Conservation (phyloP, 495 filamentous ascomycete species). For the Podospora comata region DNA sequence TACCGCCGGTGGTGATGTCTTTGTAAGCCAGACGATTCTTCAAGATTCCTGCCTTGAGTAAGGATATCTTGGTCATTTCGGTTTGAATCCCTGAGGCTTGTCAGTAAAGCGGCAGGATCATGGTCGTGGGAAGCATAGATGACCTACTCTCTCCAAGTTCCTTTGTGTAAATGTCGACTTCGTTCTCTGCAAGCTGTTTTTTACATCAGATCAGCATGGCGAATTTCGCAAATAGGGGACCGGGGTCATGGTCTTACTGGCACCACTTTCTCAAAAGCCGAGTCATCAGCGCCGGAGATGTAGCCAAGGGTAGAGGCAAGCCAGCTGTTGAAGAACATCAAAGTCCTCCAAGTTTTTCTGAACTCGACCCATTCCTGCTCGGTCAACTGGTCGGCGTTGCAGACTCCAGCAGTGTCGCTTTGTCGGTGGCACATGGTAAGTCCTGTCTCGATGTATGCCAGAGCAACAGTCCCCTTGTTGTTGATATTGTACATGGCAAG, state of each 20-base stretch:
- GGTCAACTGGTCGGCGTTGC: constrained; percentile 4
- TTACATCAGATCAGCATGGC: not conserved
- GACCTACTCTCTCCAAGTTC: constrained; percentile 26
- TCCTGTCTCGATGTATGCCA: constrained; percentile 31
- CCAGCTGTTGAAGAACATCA: constrained; percentile 34
- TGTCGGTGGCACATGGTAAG: constrained; percentile 27
- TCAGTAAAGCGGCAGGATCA: not conserved
- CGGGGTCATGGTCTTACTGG: constrained; percentile 14
- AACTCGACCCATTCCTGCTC: constrained; percentile 23
- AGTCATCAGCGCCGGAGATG: constrained; percentile 26
- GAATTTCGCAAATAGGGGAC: not conserved
- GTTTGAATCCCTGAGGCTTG: constrained; percentile 26
- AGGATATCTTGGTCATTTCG: constrained; percentile 33
- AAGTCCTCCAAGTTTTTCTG: constrained; percentile 28
- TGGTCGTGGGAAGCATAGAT: too few relatives aligned
- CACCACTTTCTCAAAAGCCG: constrained; percentile 24
- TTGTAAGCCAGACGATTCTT: constrained; percentile 28
- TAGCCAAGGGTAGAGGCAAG: constrained; percentile 36
- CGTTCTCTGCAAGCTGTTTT: constrained; percentile 20
- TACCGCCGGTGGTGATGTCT: constrained; percentile 21
- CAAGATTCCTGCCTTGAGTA: constrained; percentile 32
- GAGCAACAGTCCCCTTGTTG: constrained; percentile 29
- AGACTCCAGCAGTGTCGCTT: constrained; percentile 14
- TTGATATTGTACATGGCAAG: constrained; percentile 34
- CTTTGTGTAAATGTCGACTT: constrained; percentile 18